A percentile compares a stretch with the other conserved stretches of the same genome.
These are phyloP conservation scores for Exophiala lecanii-corni DNA, from an alignment of 2,329 filamentous ascomycete genomes.

Conservation along the genomic window DNA sequence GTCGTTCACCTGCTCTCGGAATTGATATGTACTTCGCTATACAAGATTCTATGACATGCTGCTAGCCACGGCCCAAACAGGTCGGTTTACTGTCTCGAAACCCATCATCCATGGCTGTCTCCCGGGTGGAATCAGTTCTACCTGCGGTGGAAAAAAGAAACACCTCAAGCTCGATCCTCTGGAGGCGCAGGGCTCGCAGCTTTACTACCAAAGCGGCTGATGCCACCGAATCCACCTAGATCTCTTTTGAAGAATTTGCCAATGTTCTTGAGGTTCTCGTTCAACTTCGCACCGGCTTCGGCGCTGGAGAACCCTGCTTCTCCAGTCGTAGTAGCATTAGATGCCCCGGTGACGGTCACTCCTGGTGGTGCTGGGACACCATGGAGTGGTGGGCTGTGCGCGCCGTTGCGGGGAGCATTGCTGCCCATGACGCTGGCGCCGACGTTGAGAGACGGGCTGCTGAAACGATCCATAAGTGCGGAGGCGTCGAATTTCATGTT, in stretches of 20 bases:
- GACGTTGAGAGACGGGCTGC: constrained; percentile 69
- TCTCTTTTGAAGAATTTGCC: constrained; percentile 94
- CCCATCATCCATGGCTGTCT: too few species aligned
- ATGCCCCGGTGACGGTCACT: constrained; percentile 10
- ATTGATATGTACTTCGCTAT: too few species aligned
- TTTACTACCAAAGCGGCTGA: constrained; percentile 47
- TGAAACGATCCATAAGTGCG: constrained; percentile 62
- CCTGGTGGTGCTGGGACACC: constrained; percentile 25
- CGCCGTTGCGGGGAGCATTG: constrained; percentile 46
- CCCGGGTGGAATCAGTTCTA: too few species aligned
- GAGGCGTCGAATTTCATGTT: constrained; percentile 69
- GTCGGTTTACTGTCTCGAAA: too few species aligned
- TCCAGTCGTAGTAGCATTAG: constrained; percentile 26
- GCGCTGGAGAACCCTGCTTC: constrained; percentile 29
- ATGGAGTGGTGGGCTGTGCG: constrained; percentile 23
- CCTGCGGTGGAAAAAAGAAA: too few species aligned
- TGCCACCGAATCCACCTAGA: constrained; percentile 70
- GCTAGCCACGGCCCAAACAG: too few species aligned
- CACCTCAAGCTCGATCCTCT: constrained; percentile 15
- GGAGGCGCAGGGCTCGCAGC: constrained; percentile 23
- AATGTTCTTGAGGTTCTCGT: constrained; percentile 92
- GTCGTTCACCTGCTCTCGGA: too few species aligned
- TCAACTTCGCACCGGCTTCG: constrained; percentile 65
- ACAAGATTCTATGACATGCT: too few species aligned
- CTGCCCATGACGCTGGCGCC: background rate